Base-by-base conservation (phyloP, 2,329 filamentous ascomycete species). In the Stemphylium lycopersici region DNA sequence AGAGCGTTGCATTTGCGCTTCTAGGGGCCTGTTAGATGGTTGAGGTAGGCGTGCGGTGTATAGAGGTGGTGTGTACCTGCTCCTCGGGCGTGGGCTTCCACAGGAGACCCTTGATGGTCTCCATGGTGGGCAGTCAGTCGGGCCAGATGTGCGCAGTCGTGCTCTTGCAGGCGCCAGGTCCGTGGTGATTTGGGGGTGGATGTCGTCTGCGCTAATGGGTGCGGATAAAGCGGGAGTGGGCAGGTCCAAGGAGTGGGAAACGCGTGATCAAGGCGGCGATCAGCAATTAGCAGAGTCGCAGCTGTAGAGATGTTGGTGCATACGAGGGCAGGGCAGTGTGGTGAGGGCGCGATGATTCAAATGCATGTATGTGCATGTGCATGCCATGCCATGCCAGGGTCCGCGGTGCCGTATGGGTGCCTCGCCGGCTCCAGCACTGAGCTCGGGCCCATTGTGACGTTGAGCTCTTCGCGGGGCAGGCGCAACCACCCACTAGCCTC, bases 1-100 rank as follows among this genome's bases (percentile, higher is more conserved):
- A 98, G 85, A 58, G 86, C 81, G 77, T 97, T 96, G 78, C 93
- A 98, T 87, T 97, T 98, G 61, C 93, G 88, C 78, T 95, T 89
- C 93, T 99, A 68, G 12, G 24, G 13, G 12, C 6, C 7, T 29
- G 56, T 70, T 59, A 68, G 59, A 41, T 33, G 12, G 8, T 20
- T 16, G 16, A 33, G n/a, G 31, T 24, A 18, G 54, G 33, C 44
- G 16, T 15, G 29, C 4, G 15, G 11, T 13, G 48, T 29, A 31
- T 24, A 46, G 43, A 26, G 41, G 40, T 43, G 40, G 43, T 24
- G 32, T 29, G 11, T 81, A 96, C 93, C 84, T 99, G 93, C 60
- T 89, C 90, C 77, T 96, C 90, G 39, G 95, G 95, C 72, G 96
- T 93, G 33, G 95, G 93, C 78, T 91, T 93, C 77, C 87, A 91